phyloP scores from a whole-genome alignment of 2,329 filamentous ascomycete species.

The Cladophialophora exuberans region DNA sequence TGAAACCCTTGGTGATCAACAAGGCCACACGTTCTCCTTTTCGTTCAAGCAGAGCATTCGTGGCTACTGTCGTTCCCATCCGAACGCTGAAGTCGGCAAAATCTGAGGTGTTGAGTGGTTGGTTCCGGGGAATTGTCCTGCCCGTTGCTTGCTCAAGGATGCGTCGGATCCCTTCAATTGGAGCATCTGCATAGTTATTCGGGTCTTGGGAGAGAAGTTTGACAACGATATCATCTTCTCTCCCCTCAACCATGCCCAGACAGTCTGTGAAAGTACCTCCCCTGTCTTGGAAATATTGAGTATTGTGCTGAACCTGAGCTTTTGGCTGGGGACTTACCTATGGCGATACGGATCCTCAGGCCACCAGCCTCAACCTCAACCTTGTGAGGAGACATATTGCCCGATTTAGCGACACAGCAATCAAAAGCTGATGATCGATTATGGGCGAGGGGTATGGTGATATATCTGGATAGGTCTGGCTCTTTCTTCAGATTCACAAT shows the following conservation, averaged over 20 bases:
- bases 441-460: too few relatives aligned
- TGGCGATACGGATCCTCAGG: too few relatives aligned
- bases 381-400: too few relatives aligned
- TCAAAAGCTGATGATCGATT: too few relatives aligned
- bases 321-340: too few relatives aligned
- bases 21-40: constrained; percentile 89
- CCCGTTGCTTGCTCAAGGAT: constrained; percentile 78
- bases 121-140: constrained; percentile 75
- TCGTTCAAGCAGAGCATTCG: constrained; percentile 85
- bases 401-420: too few relatives aligned
- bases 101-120: constrained; percentile 77
- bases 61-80: constrained; percentile 95
- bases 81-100: constrained; percentile 93
- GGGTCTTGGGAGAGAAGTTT: constrained; percentile 91
- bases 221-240: constrained; percentile 76
- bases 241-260: constrained; percentile 75
- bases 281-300: too few relatives aligned
- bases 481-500: too few relatives aligned
- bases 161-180: constrained; percentile 85
- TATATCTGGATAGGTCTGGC: too few relatives aligned
- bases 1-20: constrained; percentile 85
- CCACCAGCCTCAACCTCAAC: too few relatives aligned
- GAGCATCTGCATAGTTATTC: constrained; percentile 86
- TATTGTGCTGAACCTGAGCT: too few relatives aligned
- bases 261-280: constrained; percentile 94